Evolutionary conservation across 2,329 filamentous ascomycete genomes (phyloP), one percentile per base, ranked within the genome.

Genomic region (Chaetothyriales sp.): DNA sequence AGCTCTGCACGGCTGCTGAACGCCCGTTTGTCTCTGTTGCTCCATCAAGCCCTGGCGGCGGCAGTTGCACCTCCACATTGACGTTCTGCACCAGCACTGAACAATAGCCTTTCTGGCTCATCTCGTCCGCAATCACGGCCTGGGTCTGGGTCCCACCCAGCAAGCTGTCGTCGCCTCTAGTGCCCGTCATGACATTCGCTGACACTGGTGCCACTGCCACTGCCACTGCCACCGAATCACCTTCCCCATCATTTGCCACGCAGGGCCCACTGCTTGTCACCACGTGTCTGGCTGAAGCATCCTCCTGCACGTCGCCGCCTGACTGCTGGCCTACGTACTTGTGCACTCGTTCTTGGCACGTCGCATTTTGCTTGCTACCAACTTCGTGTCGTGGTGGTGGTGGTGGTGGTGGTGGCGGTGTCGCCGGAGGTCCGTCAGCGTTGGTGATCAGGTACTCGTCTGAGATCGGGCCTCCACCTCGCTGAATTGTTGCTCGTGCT

Each of bases 61-160:
- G 59, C 15, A 61, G 54, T n/a, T 55, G 54, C 40, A 53, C 59
- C 51, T 57, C 51, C 25, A 58, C 59, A 51, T 61, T 56, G 18
- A 60, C 51, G 46, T 60, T 61, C 44, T 61, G 59, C 18, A 61
- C 50, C 40, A 54, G 54, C 43, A 59, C 56, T 18, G 54, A 60
- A 15, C 56, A 58, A 33, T 56, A 56, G 45, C 58, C 56, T 52
- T 61, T 61, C 52, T 52, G 56, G 55, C 46, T 56, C 45, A 54
- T 6, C 18, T 19, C 33, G n/a, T 51, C 49, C 18, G 37, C 43
- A 43, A n/a, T n/a, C n/a, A n/a, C n/a, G 49, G 6, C 9, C 46
- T 20, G 18, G 22, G 29, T 40, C 44, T 43, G 46, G 40, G 18
- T 50, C 46, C 51, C 51, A 53, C 29, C 50, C 47, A 15, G 19